Evolutionary conservation across 371 early-diverging fungal species (phyloP), one percentile per base, ranked within the genome.

Genomic region (Mortierella sp.): DNA sequence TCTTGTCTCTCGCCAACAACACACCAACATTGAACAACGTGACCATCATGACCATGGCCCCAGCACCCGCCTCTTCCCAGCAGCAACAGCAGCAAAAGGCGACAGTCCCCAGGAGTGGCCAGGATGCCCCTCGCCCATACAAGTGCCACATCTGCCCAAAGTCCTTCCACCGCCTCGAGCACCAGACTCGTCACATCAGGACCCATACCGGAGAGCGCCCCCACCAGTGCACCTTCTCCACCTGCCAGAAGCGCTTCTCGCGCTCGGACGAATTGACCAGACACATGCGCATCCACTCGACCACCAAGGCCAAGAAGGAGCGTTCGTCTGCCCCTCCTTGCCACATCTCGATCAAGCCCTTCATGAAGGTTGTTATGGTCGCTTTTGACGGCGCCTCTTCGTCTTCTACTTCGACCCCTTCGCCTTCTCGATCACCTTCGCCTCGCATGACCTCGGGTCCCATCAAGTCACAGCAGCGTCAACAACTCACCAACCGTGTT

Each of bases 141-240:
- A 90, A 91, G 77, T 94, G 94, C 82, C 90, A 82, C 85, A 89
- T 92, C 79, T 94, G 94, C 79, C 88, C 88, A 53, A 93, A 92
- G 80, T 91, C 91, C 31, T 94, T 94, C 78, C 91, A 91, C 64
- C 91, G 96, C 48, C 90, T 94, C 31, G 96, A 95, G 86, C 96
- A 95, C 88, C 94, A 94, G 88, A 95, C 95, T 19, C 93, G 97
- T 69, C 97, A 98, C 87, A 94, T 96, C 83, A 93, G 96, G 80
- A 97, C 96, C 11, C 98, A 97, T 82, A 97, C 98, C 3, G 97
- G 97, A 44, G 98, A 98, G 87, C 96, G 94, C 74, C 97, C 98
- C 34, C 95, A 94, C 88, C 93, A 92, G 76, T 98, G 98, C 89
- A 90, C 92, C 26, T 93, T 91, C 77, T 88, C 91, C n/a, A 93